These are phyloP conservation scores for Penicillium sp. DNA, from an alignment of 2,329 filamentous ascomycete species.

Conservation along the genomic window DNA sequence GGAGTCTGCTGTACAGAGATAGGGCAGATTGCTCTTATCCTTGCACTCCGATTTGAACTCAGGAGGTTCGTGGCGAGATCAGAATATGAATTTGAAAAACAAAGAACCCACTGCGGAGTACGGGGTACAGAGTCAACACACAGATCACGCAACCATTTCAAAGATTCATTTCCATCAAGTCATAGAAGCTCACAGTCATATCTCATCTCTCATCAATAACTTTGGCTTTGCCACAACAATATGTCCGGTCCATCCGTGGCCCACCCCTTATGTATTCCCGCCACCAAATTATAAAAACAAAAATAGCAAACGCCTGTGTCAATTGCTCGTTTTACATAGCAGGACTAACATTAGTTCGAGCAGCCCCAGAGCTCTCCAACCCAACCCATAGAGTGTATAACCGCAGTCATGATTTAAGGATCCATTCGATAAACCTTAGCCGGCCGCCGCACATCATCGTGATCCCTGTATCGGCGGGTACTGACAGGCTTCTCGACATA, in stretches of 20 bases:
- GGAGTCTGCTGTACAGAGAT: not conserved
- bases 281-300: not conserved
- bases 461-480: conserved; percentile 22
- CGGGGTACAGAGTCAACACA: not conserved
- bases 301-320: conserved; percentile 6
- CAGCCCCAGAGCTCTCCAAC: too few relatives aligned
- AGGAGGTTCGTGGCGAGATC: not conserved
- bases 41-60: not conserved
- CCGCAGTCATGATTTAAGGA: conserved; percentile 55
- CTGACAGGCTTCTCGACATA: conserved; percentile 35
- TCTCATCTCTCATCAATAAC: conserved; percentile 6
- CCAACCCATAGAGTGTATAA: too few relatives aligned
- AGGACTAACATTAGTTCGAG: too few relatives aligned
- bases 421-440: conserved; percentile 37
- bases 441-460: conserved; percentile 35
- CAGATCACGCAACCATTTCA: not conserved
- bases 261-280: not conserved
- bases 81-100: not conserved
- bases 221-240: not conserved
- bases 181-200: not conserved
- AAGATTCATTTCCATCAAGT: not conserved
- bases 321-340: too few relatives aligned
- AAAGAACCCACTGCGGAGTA: not conserved
- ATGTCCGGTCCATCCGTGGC: not conserved
- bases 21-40: not conserved